Evolutionary conservation across 805 yeast genomes (phyloP), one percentile per base, ranked within the genome.

Genomic region (Hanseniaspora jakobsenii): DNA sequence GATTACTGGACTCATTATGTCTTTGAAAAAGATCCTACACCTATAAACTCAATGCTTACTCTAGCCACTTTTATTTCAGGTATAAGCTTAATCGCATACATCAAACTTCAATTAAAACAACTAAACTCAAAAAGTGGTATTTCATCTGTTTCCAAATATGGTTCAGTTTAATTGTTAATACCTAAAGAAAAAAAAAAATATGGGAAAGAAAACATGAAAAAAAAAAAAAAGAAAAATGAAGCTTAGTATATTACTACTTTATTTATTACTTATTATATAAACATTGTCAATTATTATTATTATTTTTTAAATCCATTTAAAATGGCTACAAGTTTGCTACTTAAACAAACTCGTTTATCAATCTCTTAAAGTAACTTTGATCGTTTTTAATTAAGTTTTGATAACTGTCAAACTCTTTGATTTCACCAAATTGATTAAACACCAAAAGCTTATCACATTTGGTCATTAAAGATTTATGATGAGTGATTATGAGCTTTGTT

Each of bases 11-110:
- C 95, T 0, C 94, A 84, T 57, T 67, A 69, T 27, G 61, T 66
- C 6, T 81, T 82, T 58, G 50, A 72, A 40, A 74, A 74, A 73
- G 77, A 87, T 58, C 96, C 97, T 17, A 69, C 68, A 2, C 95
- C 96, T 0, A 71, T 84, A 19, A 87, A 87, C 58, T 34, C 65
- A 0, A 47, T 68, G 1, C 65, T 89, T 48, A 67, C 83, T 1
- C 47, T 56, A 0, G 52, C 72, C 27, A 83, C 93, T 2, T 58
- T 69, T 1, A 24, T 78, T 1, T 56, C 38, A 22, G 48, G 48
- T 39, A 16, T 22, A 14, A 39, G 41, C 18, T 27, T 46, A 14
- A 14, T 46, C 10, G 13, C 12, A 3, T 46, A 39, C 19, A 38
- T 46, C 16, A 39, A 46, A 4, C 14, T 29, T 5, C 27, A 46